A percentile compares a stretch with the other conserved stretches of the same genome.
Conservation (phyloP, 1,284 basidiomycete species). For the Fomitiporia mediterranea region DNA sequence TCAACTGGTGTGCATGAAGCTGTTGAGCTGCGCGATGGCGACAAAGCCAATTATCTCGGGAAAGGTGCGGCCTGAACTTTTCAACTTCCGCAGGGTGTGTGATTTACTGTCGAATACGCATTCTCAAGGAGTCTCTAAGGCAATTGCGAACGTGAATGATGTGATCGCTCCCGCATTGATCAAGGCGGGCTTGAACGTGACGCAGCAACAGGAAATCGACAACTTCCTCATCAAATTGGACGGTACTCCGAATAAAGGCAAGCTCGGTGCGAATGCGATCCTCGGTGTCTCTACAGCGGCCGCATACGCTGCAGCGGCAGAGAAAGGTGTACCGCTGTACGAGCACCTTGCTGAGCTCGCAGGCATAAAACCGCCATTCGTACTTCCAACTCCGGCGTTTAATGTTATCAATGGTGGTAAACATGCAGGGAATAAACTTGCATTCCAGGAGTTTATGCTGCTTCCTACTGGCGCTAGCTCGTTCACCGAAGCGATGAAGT, state of each 20-base stretch:
- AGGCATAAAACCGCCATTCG: conserved; percentile 89
- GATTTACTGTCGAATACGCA: neutral
- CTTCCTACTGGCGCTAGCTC: conserved; percentile 88
- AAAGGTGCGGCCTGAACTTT: conserved; percentile 67
- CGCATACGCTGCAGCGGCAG: conserved; percentile 88
- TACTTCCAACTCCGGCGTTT: conserved; percentile 89
- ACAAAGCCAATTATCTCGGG: conserved; percentile 90
- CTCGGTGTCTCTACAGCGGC: conserved; percentile 98
- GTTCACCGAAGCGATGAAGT: conserved; percentile 98
- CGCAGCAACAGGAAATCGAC: conserved; percentile 93
- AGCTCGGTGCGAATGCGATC: conserved; percentile 98
- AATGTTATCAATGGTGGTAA: conserved; percentile 99
- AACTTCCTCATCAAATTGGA: conserved; percentile 99
- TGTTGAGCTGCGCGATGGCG: conserved; percentile 96
- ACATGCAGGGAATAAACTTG: conserved; percentile 98
- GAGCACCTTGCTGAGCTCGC: conserved; percentile 95
- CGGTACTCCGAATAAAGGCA: conserved; percentile 98
- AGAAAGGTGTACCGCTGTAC: conserved; percentile 95
- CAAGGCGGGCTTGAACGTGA: conserved; percentile 82
- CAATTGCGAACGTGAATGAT: conserved; percentile 93
- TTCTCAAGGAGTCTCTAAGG: conserved; percentile 80
- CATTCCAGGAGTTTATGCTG: conserved; percentile 99
- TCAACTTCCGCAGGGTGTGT: conserved; percentile 14
- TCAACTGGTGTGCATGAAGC: conserved; percentile 99
- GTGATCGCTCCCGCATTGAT: conserved; percentile 88